Evolutionary conservation across 352 stramenopile species (phyloP), one percentile per base, ranked within the genome.

Genomic region (Phytopythium sindhum): DNA sequence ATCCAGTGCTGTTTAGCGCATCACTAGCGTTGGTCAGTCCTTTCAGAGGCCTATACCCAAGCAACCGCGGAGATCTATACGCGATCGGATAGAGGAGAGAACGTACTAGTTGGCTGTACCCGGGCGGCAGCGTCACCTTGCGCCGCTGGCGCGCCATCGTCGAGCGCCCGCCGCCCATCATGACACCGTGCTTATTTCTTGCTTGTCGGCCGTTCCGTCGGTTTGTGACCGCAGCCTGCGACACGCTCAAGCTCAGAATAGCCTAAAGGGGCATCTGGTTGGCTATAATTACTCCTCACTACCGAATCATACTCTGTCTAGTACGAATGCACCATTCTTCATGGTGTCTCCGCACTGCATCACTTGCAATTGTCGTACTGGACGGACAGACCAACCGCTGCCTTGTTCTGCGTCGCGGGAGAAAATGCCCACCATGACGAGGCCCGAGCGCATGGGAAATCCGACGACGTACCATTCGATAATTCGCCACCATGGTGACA

Each of bases 21-120:
- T 17, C 23, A 31, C 26, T 10, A n/a, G 45, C 23, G 45, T 52
- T 31, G 6, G 0, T 66, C 2, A 69, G 24, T 57, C 42, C 9
- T 29, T 44, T 6, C 15, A n/a, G 5, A 8, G 2, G 41, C 41
- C n/a, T 47, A 8, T 9, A 47, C 5, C n/a, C 14, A 0, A n/a
- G 39, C 14, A 45, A 15, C 23, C 12, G 23, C 33, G 5, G 55
- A 31, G 6, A 15, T 9, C 14, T 4, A 59, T 5, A 50, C n/a
- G 37, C 12, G 55, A 21, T 14, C 2, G 47, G 26, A 56, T 28
- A 42, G 12, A 19, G 39, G 26, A 39, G 12, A 29, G n/a, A 3
- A 67, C 73, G 65, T 62, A 94, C 95, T 63, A 97, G 59, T 57
- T 98, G 84, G 53, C 91, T 97, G 76, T 98, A 98, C 31, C 96